Conservation (phyloP, 208 protist genomes). For the Strigomonas culicis region DNA sequence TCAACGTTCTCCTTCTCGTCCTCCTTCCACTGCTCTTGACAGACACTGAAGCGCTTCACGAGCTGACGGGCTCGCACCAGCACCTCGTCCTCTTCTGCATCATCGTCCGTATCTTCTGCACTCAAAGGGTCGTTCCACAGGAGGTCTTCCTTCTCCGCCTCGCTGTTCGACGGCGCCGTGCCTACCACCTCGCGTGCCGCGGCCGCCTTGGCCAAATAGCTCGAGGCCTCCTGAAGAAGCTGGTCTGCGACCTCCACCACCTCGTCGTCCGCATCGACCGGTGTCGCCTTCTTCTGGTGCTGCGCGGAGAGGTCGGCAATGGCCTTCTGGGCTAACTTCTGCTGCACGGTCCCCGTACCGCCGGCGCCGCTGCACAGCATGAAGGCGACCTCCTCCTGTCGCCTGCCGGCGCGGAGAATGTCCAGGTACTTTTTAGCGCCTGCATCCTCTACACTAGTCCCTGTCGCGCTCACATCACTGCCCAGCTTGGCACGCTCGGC, state of each 20-base stretch:
- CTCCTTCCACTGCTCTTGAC: no score
- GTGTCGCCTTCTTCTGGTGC: not conserved
- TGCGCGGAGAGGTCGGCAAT: not conserved
- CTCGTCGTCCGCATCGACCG: not conserved
- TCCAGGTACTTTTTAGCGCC: conserved; percentile 4
- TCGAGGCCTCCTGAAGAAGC: conserved; percentile 10
- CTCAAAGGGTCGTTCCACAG: no score
- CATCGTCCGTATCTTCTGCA: conserved; percentile 19
- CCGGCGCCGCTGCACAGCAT: not conserved
- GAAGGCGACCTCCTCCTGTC: conserved; percentile 1
- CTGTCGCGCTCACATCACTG: not conserved
- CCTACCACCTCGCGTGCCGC: not conserved
- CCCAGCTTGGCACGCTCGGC: no score
- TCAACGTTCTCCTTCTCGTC: not conserved
- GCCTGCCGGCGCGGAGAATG: not conserved
- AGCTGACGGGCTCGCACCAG: conserved; percentile 18
- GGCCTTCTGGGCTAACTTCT: not conserved
- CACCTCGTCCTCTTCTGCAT: conserved; percentile 25
- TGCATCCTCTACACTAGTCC: not conserved
- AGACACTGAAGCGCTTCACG: not conserved
- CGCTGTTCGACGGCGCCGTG: not conserved
- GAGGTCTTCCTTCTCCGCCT: not conserved
- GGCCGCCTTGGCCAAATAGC: not conserved
- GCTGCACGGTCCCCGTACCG: not conserved
- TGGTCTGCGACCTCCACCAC: conserved; percentile 16